These are phyloP conservation scores for Candida tallmaniae DNA, from an alignment of 805 yeast species.

Conservation along the genomic window DNA sequence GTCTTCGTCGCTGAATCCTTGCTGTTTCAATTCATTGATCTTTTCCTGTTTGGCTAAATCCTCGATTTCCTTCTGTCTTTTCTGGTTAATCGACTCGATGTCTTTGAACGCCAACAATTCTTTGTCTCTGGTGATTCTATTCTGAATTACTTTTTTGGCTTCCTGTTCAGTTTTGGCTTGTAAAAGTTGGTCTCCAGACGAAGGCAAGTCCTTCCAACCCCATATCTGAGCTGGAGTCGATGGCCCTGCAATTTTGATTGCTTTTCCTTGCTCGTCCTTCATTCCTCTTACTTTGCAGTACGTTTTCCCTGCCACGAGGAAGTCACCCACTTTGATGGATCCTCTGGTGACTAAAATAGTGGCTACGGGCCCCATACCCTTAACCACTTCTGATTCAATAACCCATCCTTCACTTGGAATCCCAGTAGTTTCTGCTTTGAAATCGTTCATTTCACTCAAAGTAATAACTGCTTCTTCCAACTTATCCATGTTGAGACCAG, in stretches of 20 bases:
- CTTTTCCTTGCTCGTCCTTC: constrained; percentile 67
- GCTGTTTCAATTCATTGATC: constrained; percentile 51
- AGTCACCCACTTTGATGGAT: constrained; percentile 59
- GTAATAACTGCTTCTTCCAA: constrained; percentile 86
- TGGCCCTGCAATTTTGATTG: constrained; percentile 67
- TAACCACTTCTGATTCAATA: constrained; percentile 76
- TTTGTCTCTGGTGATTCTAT: constrained; percentile 52
- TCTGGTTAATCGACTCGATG: constrained; percentile 66
- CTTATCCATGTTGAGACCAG: constrained; percentile 86
- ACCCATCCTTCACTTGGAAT: constrained; percentile 80
- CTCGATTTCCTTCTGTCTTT: constrained; percentile 51
- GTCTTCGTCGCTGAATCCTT: constrained; percentile 55
- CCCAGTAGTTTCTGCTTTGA: constrained; percentile 52
- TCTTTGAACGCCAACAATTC: constrained; percentile 56
- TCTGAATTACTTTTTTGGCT: constrained; percentile 71
- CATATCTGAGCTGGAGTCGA: constrained; percentile 85
- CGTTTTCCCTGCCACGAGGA: constrained; percentile 83
- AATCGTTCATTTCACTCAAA: constrained; percentile 76
- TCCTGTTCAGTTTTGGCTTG: constrained; percentile 69
- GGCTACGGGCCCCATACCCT: constrained; percentile 81
- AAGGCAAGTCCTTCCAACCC: constrained; percentile 94
- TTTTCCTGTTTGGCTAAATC: constrained; percentile 50
- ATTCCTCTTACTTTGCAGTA: constrained; percentile 81
- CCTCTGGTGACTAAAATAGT: constrained; percentile 84
- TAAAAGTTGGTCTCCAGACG: constrained; percentile 80